Evolutionary conservation across 2,329 filamentous ascomycete genomes (phyloP).

Genomic region (Xylariaceae sp.): DNA sequence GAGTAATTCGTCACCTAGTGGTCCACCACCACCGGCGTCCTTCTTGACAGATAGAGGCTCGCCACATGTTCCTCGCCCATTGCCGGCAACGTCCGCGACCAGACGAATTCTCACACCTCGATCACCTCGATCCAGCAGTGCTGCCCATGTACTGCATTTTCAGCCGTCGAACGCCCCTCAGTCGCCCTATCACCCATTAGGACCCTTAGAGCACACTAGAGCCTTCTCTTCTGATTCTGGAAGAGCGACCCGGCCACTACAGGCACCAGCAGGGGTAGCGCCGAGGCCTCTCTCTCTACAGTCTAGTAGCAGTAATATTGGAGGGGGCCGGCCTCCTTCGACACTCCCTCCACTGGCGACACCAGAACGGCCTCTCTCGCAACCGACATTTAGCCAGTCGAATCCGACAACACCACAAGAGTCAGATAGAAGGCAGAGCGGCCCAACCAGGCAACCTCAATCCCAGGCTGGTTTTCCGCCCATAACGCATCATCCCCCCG

Average conservation of each 20-base stretch:
- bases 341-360: conserved; percentile 18
- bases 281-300: conserved; percentile 20
- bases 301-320: conserved; percentile 16
- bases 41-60: conserved; percentile 28
- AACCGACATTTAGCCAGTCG: conserved; percentile 17
- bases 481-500: conserved; percentile 11
- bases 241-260: conserved; percentile 13
- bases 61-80: conserved; percentile 25
- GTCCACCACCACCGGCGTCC: conserved; percentile 18
- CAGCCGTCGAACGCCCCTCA: conserved; percentile 27
- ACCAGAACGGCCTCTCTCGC: conserved; percentile 23
- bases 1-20: no score
- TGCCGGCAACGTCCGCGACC: conserved; percentile 26
- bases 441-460: conserved; percentile 9
- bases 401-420: conserved; percentile 10
- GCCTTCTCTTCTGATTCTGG: conserved; percentile 14
- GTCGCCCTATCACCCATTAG: conserved; percentile 15
- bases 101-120: conserved; percentile 54
- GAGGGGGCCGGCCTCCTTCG: conserved; percentile 15
- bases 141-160: conserved; percentile 32
- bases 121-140: conserved; percentile 52
- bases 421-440: conserved; percentile 2
- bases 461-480: conserved; percentile 11
- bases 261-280: conserved; percentile 15
- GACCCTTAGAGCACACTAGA: conserved; percentile 13